phyloP scores from a whole-genome alignment of 2,329 filamentous ascomycete genomes.

The Paraconiothyrium sp. region DNA sequence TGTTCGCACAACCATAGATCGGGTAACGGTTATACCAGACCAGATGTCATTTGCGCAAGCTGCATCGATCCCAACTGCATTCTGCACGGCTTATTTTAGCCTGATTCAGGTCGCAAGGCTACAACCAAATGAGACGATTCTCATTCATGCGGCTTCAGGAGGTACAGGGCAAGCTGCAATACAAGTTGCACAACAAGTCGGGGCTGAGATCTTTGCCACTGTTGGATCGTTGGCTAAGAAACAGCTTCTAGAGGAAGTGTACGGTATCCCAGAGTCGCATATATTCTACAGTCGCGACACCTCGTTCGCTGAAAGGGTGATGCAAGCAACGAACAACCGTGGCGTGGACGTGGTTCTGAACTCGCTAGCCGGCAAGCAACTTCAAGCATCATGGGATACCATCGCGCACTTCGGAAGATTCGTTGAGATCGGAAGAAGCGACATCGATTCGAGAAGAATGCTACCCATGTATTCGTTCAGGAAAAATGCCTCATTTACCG shows the following conservation, averaged over 20 bases:
- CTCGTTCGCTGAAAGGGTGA: slow-evolving; percentile 11
- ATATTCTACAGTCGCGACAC: slow-evolving; percentile 45
- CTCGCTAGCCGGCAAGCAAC: slow-evolving; percentile 33
- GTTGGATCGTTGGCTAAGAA: slow-evolving; percentile 32
- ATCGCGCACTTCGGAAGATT: slow-evolving; percentile 46
- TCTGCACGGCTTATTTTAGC: too few species aligned
- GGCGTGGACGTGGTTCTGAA: slow-evolving; percentile 50
- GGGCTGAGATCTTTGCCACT: slow-evolving; percentile 39
- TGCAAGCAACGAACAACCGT: slow-evolving; percentile 26
- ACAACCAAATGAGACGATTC: slow-evolving; percentile 12
- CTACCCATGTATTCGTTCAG: slow-evolving; percentile 27
- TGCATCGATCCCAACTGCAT: too few species aligned
- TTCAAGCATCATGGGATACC: slow-evolving; percentile 49
- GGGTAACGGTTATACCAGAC: too few species aligned
- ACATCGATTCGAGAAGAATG: slow-evolving; percentile 16
- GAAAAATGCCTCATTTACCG: slow-evolving; percentile 14
- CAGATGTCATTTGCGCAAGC: too few species aligned
- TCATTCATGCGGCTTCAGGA: slow-evolving; percentile 33
- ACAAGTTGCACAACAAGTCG: slow-evolving; percentile 25
- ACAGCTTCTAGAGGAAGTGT: slow-evolving; percentile 24
- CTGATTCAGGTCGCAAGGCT: neutral
- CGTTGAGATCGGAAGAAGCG: slow-evolving; percentile 34
- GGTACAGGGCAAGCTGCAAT: slow-evolving; percentile 34
- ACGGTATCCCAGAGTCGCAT: slow-evolving; percentile 30
- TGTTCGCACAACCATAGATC: too few species aligned